Evolutionary conservation across 1,284 basidiomycete species (phyloP).

Genomic region (Cutaneotrichosporon sp.): DNA sequence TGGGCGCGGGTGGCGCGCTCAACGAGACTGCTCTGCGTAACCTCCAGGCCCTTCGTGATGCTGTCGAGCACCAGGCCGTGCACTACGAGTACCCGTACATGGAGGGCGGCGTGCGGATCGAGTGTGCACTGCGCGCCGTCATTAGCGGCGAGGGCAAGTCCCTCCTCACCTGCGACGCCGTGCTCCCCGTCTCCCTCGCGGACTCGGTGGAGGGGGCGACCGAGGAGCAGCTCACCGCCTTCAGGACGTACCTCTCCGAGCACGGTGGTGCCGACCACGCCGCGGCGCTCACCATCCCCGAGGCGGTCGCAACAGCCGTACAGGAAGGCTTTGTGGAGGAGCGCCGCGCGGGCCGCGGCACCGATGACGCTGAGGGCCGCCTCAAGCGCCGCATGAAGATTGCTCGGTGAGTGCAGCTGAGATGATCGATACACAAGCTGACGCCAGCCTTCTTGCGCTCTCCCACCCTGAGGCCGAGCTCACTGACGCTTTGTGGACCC

Average conservation of each 20-base stretch:
- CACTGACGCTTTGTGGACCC: slow-evolving; percentile 36
- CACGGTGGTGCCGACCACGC: slow-evolving; percentile 27
- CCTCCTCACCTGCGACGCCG: slow-evolving; percentile 46
- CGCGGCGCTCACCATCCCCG: slow-evolving; percentile 38
- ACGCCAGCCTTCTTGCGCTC: slow-evolving; percentile 39
- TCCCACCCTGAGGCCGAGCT: slow-evolving; percentile 35
- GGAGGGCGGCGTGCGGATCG: slow-evolving; percentile 51
- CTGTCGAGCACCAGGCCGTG: slow-evolving; percentile 40
- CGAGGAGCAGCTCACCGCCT: slow-evolving; percentile 22
- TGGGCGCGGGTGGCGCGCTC: slow-evolving; percentile 48
- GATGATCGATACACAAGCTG: neutral
- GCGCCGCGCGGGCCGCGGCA: slow-evolving; percentile 29
- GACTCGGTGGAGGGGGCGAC: neutral
- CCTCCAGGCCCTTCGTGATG: slow-evolving; percentile 42
- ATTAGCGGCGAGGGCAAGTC: slow-evolving; percentile 49
- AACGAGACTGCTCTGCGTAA: slow-evolving; percentile 47
- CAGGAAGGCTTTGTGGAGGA: slow-evolving; percentile 47
- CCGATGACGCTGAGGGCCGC: slow-evolving; percentile 35
- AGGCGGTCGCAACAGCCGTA: slow-evolving; percentile 37
- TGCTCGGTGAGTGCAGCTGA: slow-evolving; percentile 29
- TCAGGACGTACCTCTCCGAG: slow-evolving; percentile 34
- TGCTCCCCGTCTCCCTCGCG: slow-evolving; percentile 27
- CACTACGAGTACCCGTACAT: slow-evolving; percentile 52
- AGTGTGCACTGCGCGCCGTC: slow-evolving; percentile 37
- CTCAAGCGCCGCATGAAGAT: slow-evolving; percentile 50